Evolutionary conservation across 78 protist species (phyloP), one percentile per base, ranked within the genome.

Genomic region (Polysphondylium violaceum): DNA sequence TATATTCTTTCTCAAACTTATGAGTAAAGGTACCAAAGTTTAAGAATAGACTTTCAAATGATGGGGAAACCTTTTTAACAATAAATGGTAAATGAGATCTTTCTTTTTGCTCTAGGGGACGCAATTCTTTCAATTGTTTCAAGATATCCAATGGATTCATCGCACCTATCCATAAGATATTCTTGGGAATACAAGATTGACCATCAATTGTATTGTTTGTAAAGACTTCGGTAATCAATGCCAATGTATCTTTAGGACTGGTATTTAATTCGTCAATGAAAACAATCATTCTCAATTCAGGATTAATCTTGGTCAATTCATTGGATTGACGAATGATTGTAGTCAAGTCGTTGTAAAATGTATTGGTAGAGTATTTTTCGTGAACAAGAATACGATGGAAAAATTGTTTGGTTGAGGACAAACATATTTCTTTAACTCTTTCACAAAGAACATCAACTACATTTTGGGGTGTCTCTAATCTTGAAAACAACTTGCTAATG

Each of bases 201-300:
- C 95, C 95, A 83, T 92, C 95, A 6, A 92, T 31, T 21, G 58
- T 55, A 4, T 36, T 29, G 33, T 93, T 81, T 19, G 35, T 40
- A 47, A 93, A 93, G 16, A 93, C 73, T 56, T 93, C 95, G 40
- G 58, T 87, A 14, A 93, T 74, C 25, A 93, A 40, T n/a, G 91
- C 76, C 43, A 85, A 40, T 12, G 73, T 40, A 55, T 87, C 90
- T 23, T 69, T 58, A 8, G 92, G 77, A 14, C 55, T 21, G 1
- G 95, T 93, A 43, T 89, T 89, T 25, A 63, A 74, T 27, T 93
- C 95, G 63, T 93, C 95, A 11, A 93, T 76, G 36, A 93, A 93
- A 6, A 93, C 92, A n/a, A 93, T 71, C 86, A 86, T 74, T 33
- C 64, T 83, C 56, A 83, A 27, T n/a, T 69, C 47, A 21, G 27